These are phyloP conservation scores for Saccharomyces pastorianus DNA, from an alignment of 1,139 yeast genomes.

Conservation along the genomic window DNA sequence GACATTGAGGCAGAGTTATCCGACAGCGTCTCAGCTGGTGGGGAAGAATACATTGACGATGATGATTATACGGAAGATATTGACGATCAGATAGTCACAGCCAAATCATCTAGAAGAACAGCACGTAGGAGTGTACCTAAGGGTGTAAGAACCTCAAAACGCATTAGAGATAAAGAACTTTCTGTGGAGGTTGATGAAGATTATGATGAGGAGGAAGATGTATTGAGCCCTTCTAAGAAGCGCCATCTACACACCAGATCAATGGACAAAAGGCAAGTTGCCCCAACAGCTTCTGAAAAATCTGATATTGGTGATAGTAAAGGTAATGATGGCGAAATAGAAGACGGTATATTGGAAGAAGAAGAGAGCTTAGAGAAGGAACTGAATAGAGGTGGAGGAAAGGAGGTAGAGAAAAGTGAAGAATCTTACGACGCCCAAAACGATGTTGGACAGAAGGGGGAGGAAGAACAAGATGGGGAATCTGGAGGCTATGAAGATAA, in stretches of 20 bases:
- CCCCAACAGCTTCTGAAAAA: background rate
- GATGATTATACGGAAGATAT: slow-evolving; percentile 15
- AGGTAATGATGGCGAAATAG: slow-evolving; percentile 4
- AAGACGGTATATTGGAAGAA: slow-evolving; percentile 10
- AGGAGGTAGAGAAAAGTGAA: slow-evolving; percentile 6
- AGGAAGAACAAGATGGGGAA: slow-evolving; percentile 8
- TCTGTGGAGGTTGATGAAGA: slow-evolving; percentile 4
- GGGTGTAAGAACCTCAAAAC: background rate
- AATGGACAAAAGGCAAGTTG: background rate
- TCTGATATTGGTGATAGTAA: background rate
- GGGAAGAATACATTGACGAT: slow-evolving; percentile 17
- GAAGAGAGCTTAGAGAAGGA: slow-evolving; percentile 8
- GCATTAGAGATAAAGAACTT: background rate
- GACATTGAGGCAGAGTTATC: slow-evolving; percentile 8
- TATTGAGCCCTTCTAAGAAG: background rate
- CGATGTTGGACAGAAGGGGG: slow-evolving; percentile 11
- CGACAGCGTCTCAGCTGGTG: slow-evolving; percentile 1
- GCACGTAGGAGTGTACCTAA: background rate
- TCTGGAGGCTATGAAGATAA: slow-evolving; percentile 7
- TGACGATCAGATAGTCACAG: slow-evolving; percentile 5
- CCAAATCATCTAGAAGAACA: background rate
- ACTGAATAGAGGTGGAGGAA: slow-evolving; percentile 10
- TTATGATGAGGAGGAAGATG: slow-evolving; percentile 6
- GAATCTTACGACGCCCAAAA: slow-evolving; percentile 2
- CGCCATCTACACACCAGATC: background rate